Conservation (phyloP, 2,329 filamentous ascomycete species). For the Talaromyces sp. region DNA sequence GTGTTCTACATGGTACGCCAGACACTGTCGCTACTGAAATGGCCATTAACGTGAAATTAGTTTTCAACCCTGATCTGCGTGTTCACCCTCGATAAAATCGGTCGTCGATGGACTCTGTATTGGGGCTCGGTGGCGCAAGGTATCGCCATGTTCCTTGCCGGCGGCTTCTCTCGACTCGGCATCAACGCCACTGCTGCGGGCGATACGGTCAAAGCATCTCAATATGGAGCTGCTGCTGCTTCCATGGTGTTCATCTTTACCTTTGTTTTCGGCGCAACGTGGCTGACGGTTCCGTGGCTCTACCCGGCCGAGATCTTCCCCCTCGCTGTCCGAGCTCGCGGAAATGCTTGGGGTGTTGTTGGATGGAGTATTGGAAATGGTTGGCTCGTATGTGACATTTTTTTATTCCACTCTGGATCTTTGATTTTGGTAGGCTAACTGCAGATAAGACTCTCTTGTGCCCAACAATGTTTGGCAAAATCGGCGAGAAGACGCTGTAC, state of each 20-base stretch:
- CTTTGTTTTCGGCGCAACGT: slow-evolving; percentile 57
- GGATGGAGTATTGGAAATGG: slow-evolving; percentile 74
- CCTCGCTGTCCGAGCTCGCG: slow-evolving; percentile 64
- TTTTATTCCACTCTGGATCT: slow-evolving; percentile 13
- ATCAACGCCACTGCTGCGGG: slow-evolving; percentile 45
- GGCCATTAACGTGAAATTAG: slow-evolving; percentile 25
- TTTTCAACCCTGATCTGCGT: slow-evolving; percentile 64
- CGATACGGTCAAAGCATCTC: slow-evolving; percentile 42
- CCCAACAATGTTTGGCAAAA: slow-evolving; percentile 57
- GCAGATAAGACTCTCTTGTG: slow-evolving; percentile 43
- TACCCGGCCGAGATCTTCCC: slow-evolving; percentile 72
- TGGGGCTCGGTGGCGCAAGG: slow-evolving; percentile 62
- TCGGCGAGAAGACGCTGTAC: slow-evolving; percentile 67
- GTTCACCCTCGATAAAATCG: slow-evolving; percentile 65
- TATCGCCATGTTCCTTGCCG: slow-evolving; percentile 63
- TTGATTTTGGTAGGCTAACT: slow-evolving; percentile 12
- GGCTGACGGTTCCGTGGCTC: slow-evolving; percentile 56
- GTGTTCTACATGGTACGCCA: slow-evolving; percentile 49
- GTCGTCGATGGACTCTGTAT: slow-evolving; percentile 63
- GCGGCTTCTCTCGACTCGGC: slow-evolving; percentile 55
- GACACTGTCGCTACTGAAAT: neutral
- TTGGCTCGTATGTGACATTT: slow-evolving; percentile 45
- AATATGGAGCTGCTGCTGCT: slow-evolving; percentile 60
- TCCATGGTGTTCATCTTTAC: slow-evolving; percentile 69
- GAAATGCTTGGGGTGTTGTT: slow-evolving; percentile 70